Conservation (phyloP, 495 filamentous ascomycete genomes). For the Neurospora sp. region DNA sequence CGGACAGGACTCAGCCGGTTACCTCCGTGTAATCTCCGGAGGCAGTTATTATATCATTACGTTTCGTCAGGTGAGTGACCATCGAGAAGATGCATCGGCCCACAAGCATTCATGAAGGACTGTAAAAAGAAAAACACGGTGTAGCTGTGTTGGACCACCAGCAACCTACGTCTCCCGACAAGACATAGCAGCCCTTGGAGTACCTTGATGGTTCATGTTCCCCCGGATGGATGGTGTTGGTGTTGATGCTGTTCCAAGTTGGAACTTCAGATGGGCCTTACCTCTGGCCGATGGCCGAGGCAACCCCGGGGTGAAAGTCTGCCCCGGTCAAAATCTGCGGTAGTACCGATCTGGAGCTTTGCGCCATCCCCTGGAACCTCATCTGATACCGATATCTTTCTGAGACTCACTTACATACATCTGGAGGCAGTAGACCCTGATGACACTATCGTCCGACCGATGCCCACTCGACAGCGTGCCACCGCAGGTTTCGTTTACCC, state of each 20-base stretch:
- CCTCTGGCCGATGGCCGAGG: not conserved
- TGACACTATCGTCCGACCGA: not conserved
- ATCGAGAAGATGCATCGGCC: not conserved
- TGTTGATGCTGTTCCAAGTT: not conserved
- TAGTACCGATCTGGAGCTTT: not conserved
- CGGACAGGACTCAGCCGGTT: not conserved
- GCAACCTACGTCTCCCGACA: not conserved
- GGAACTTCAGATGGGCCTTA: not conserved
- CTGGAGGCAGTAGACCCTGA: not conserved
- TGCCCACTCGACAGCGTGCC: not conserved
- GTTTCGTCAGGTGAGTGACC: not conserved
- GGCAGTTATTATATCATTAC: not conserved
- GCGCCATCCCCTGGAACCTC: not conserved
- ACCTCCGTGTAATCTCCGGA: not conserved
- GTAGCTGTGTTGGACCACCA: not conserved
- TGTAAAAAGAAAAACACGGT: not conserved
- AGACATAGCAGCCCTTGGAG: not conserved
- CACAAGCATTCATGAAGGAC: not conserved
- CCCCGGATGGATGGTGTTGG: not conserved
- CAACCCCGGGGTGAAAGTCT: not conserved
- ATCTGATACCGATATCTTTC: not conserved
- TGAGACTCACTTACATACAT: not conserved
- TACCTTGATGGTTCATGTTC: not conserved
- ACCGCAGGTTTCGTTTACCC: not conserved
- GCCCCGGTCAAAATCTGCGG: not conserved